Evolutionary conservation across 352 stramenopile species (phyloP).

Genomic region (Phytophthora tentaculata): DNA sequence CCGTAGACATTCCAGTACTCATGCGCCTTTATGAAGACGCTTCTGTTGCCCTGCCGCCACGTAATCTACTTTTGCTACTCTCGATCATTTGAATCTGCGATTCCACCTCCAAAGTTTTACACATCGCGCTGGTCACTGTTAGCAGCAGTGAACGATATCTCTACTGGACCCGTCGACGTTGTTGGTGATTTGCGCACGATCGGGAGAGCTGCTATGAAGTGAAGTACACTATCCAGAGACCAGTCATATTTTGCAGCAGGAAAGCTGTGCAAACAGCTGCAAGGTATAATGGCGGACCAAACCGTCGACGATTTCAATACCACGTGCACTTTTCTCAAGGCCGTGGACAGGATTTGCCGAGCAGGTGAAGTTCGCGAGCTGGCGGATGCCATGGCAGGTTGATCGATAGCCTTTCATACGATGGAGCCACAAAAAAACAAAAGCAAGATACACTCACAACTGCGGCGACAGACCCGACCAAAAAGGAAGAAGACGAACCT

Average conservation of each 20-base stretch:
- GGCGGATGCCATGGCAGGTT: conserved; percentile 6
- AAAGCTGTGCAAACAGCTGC: too few species aligned
- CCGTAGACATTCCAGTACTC: not conserved
- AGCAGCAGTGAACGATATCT: too few species aligned
- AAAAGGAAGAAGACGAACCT: not conserved
- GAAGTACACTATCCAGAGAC: too few species aligned
- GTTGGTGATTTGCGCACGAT: too few species aligned
- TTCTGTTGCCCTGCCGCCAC: not conserved
- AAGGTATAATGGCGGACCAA: too few species aligned
- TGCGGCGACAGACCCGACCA: not conserved
- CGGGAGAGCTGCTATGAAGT: too few species aligned
- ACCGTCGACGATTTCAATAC: not conserved
- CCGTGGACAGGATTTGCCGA: conserved; percentile 8
- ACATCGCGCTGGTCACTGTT: not conserved
- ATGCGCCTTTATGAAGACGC: not conserved
- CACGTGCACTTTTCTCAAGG: not conserved
- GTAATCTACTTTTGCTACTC: not conserved
- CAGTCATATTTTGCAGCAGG: too few species aligned
- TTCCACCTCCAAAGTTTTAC: not conserved
- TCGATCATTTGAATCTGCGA: not conserved
- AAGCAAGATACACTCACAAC: not conserved
- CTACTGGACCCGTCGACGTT: not conserved
- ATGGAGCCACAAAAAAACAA: not conserved
- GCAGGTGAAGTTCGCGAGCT: conserved; percentile 8
- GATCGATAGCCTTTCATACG: not conserved